Conservation (phyloP, 2,329 filamentous ascomycete genomes). For the Nakataea oryzae region DNA sequence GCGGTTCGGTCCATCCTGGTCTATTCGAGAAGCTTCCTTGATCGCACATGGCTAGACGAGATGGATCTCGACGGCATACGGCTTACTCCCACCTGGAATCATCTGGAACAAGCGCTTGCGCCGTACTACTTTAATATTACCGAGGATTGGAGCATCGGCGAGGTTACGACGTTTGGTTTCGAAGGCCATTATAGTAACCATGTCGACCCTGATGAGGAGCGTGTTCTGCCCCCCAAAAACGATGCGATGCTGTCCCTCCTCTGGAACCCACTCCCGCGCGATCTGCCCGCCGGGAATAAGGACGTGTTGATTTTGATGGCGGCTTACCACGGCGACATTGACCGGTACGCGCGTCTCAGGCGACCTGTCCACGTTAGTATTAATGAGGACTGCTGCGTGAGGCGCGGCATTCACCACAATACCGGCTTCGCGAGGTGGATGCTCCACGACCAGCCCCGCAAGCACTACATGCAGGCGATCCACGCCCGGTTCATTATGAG, state of each 20-base stretch:
- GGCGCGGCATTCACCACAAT: conserved; percentile 24
- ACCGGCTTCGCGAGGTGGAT: conserved; percentile 23
- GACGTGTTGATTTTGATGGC: conserved; percentile 24
- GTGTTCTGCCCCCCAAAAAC: background rate
- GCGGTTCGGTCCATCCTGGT: conserved; percentile 12
- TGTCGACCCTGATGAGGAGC: background rate
- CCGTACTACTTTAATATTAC: conserved; percentile 17
- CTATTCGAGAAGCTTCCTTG: background rate
- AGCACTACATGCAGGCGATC: background rate
- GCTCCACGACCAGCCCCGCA: background rate
- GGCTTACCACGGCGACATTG: conserved; percentile 25
- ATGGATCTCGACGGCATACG: background rate
- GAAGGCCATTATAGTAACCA: rapidly evolving
- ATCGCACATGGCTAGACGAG: background rate
- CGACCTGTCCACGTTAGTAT: conserved; percentile 9
- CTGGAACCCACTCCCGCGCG: conserved; percentile 19
- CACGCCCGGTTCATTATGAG: conserved; percentile 5
- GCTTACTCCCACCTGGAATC: background rate
- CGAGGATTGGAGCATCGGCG: conserved; percentile 16
- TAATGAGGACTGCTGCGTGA: background rate
- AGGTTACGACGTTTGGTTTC: background rate
- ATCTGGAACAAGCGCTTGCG: background rate
- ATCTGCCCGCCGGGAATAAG: conserved; percentile 24
- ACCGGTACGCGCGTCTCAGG: conserved; percentile 24
- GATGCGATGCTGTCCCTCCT: conserved; percentile 10